Conservation (phyloP, 202 grass and related monocot genomes). For the Schoenoplectus triqueter region DNA sequence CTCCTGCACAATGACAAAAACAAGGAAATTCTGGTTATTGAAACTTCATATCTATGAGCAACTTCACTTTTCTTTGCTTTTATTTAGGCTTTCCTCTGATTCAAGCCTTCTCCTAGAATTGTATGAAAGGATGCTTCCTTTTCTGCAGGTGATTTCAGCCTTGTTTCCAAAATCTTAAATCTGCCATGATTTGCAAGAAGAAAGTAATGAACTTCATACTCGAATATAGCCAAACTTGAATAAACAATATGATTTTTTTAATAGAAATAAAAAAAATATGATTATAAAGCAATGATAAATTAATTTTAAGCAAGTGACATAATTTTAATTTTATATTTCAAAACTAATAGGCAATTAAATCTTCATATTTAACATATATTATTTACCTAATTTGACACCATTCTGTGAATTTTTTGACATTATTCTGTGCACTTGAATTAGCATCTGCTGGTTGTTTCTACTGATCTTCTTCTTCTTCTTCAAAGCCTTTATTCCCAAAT, state of each 20-base stretch:
- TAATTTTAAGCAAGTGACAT: neutral
- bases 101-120: constrained; percentile 58
- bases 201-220: neutral
- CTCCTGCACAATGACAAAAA: neutral
- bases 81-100: constrained; percentile 24
- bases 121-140: constrained; percentile 59
- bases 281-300: neutral
- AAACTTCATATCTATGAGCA: constrained; percentile 7
- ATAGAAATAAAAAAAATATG: too few species aligned
- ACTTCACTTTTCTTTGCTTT: constrained; percentile 22
- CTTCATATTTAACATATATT: neutral
- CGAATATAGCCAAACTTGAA: neutral
- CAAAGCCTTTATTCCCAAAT: too few species aligned
- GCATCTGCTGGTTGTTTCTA: neutral
- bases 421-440: constrained; percentile 5
- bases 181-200: neutral
- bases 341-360: neutral
- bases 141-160: constrained; percentile 62
- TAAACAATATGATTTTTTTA: neutral
- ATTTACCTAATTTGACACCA: neutral
- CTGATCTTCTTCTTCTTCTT: neutral
- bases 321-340: constrained; percentile 16
- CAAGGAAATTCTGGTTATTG: neutral
- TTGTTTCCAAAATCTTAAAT: constrained; percentile 28
- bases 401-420: neutral